phyloP scores from a whole-genome alignment of 2,329 filamentous ascomycete genomes.

The Diplodia scrobiculata region DNA sequence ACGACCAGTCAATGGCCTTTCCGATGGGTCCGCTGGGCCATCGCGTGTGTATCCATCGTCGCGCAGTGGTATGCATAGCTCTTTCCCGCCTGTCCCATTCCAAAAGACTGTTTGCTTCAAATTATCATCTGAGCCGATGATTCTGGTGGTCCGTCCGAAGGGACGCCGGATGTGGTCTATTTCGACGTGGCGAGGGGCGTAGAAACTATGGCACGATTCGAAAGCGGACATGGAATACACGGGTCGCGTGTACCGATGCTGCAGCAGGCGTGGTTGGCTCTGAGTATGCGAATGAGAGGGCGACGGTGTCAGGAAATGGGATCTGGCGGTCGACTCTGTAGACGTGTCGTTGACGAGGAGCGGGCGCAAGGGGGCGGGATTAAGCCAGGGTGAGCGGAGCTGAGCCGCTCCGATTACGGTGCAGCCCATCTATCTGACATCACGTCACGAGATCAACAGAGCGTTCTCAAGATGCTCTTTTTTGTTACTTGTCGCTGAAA shows the following conservation, averaged over 20 bases:
- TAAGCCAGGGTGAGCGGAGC: not conserved
- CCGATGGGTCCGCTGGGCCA: not conserved
- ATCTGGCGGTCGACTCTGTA: not conserved
- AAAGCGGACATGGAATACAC: not conserved
- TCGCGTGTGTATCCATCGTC: not conserved
- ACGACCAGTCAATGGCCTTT: not conserved
- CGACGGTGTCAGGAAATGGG: not conserved
- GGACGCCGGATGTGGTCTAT: not conserved
- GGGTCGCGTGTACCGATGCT: not conserved
- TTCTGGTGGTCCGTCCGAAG: too few relatives aligned
- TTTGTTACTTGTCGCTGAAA: too few relatives aligned
- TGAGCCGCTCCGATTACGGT: not conserved
- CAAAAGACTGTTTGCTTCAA: not conserved
- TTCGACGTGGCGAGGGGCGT: not conserved
- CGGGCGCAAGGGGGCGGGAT: not conserved
- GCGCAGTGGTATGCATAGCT: not conserved
- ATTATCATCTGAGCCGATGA: too few relatives aligned
- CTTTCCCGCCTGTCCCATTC: not conserved
- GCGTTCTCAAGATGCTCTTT: not conserved
- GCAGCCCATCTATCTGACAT: not conserved
- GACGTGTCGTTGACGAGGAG: not conserved
- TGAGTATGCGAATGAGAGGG: not conserved
- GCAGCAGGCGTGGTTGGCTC: not conserved
- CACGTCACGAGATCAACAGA: not conserved
- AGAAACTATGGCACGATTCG: not conserved